Base-by-base conservation (phyloP, 345 rosid genomes). In the Lepidium sativum region DNA sequence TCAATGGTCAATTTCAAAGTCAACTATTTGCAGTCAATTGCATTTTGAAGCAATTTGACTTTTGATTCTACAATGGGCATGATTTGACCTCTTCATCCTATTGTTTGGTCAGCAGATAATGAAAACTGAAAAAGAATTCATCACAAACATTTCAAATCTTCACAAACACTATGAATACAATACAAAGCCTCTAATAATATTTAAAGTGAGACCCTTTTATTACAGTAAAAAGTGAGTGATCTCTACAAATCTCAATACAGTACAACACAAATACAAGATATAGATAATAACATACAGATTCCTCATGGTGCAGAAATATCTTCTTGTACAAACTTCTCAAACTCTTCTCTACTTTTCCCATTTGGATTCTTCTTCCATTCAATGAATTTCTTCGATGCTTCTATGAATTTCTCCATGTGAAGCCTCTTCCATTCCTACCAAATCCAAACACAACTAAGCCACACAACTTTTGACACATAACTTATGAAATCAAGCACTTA, bases 351-450 rank as follows among this genome's bases (percentile, higher is more conserved):
- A 67, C 88, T 47, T 77, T 73, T 87, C 40, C 94, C 80, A 34
- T 89, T 76, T 0, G 98, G 96, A 74, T 65, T 80, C 78, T 83
- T 84, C 49, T 84, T 60, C 73, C 89, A 94, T 78, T 81, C 81
- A 31, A 82, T 58, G 38, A 92, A 92, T 14, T 77, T 82, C 43
- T 9, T 15, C 0, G 84, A 79, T 83, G 87, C 89, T 78, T 84
- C 78, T 6, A 83, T 25, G 72, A 87, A 94, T 33, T 83, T 85
- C 41, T 78, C 72, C 95, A 71, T 80, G 71, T 84, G 97, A 15
- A 75, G 39, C 44, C 38, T 42, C 72, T 74, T 78, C 96, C 97
- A 89, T 60, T 84, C 92, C 99, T 92, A 54, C 15, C 34, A 49
- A 62, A 54, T 49, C 32, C 52, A 31, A 23, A 55, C 6, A 43